Conservation (phyloP, 768 basidiomycete species). For the Tulasnella sp. region DNA sequence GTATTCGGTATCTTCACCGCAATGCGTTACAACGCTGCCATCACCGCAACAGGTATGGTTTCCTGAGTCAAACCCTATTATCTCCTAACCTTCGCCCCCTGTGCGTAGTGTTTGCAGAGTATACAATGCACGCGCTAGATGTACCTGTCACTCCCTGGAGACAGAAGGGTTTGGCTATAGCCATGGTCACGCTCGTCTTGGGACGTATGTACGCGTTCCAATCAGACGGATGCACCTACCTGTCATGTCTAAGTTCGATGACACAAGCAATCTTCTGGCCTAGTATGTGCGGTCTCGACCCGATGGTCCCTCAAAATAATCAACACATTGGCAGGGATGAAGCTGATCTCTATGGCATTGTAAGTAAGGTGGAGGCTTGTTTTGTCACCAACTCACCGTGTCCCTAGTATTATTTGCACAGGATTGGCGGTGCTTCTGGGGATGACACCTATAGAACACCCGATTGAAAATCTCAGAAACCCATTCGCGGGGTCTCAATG, state of each 20-base stretch:
- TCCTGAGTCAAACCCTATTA: neutral
- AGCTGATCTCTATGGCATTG: neutral
- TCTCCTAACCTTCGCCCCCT: neutral
- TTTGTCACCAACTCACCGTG: neutral
- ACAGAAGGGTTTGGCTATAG: neutral
- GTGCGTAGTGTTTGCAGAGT: neutral
- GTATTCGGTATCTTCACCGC: neutral
- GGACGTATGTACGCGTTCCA: neutral
- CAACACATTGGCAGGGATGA: neutral
- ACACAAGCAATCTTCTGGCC: too few relatives aligned
- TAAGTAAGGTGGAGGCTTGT: neutral
- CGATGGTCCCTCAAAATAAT: neutral
- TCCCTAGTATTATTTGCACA: slow-evolving; percentile 13
- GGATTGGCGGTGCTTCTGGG: slow-evolving; percentile 21
- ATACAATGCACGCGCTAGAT: neutral
- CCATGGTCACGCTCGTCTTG: neutral
- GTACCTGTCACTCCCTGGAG: neutral
- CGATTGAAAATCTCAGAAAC: slow-evolving; percentile 26
- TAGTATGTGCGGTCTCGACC: neutral
- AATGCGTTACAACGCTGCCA: neutral
- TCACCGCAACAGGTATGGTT: neutral
- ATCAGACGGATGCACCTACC: neutral
- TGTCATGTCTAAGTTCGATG: too few relatives aligned
- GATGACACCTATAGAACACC: slow-evolving; percentile 23
- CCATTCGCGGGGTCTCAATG: slow-evolving; percentile 24